A percentile compares a stretch with the other conserved stretches of the same genome.
Evolutionary conservation across 2,329 filamentous ascomycete genomes (phyloP).

Genomic region (Tympanopsis confertula): DNA sequence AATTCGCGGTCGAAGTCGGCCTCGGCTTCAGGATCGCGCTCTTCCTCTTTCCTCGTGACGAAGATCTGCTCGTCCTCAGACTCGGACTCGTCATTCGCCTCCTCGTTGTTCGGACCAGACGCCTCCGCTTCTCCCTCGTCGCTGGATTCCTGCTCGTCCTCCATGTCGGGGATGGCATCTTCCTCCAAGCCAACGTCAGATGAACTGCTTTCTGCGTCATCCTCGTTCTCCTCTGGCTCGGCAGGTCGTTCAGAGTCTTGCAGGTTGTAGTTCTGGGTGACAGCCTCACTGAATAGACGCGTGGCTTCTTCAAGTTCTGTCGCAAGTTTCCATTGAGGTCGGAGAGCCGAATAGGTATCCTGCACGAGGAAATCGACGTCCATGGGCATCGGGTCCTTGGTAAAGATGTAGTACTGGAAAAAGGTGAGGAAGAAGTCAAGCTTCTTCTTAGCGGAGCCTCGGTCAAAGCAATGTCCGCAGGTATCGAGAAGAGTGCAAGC

Average conservation of each 20-base stretch:
- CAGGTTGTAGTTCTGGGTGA: conserved; percentile 78
- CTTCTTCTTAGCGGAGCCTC: conserved; percentile 88
- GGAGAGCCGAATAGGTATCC: conserved; percentile 73
- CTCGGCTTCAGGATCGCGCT: conserved; percentile 84
- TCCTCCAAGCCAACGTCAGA: conserved; percentile 69
- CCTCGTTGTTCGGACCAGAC: background rate
- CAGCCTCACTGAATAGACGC: conserved; percentile 73
- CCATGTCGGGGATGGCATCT: conserved; percentile 49
- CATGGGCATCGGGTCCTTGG: conserved; percentile 83
- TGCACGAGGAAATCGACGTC: conserved; percentile 95
- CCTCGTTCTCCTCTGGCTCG: conserved; percentile 36
- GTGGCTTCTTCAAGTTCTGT: conserved; percentile 72
- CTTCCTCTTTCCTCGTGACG: conserved; percentile 80
- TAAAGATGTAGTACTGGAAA: conserved; percentile 41
- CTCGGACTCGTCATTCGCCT: background rate
- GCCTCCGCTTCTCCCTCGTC: conserved; percentile 15
- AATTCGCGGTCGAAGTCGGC: conserved; percentile 97
- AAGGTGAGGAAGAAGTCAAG: conserved; percentile 95
- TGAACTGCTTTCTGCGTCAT: conserved; percentile 61
- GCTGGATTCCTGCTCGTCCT: conserved; percentile 43
- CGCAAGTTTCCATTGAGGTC: conserved; percentile 87
- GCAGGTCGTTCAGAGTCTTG: conserved; percentile 56
- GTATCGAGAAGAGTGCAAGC: conserved; percentile 85
- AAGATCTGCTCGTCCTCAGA: conserved; percentile 69
- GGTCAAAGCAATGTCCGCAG: conserved; percentile 90